Evolutionary conservation across 805 yeast genomes (phyloP), one percentile per base, ranked within the genome.

Genomic region (Ogataea trehaloabstinens): DNA sequence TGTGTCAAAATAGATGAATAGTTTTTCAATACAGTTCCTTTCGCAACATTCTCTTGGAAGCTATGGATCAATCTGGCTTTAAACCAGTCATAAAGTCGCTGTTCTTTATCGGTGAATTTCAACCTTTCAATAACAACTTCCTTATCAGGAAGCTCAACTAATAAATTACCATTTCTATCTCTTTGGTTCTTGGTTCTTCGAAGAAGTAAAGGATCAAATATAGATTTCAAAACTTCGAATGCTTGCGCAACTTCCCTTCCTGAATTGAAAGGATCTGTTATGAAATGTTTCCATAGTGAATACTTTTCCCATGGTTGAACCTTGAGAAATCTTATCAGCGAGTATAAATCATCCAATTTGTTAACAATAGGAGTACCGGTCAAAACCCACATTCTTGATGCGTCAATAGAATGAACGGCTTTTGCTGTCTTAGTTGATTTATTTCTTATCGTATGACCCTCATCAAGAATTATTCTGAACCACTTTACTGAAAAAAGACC

Each of bases 291-390:
- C 98, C 98, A 91, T 46, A 84, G 82, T 1, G 86, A 72, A 40
- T 85, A 80, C 49, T 84, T 83, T 28, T 81, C 70, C 97, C 97
- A 91, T 1, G 98, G 98, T 49, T 85, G 87, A n/a, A 90, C 62
- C 30, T 79, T 70, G 34, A 91, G 63, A 52, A 82, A 91, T 48
- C 79, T 78, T 13, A 89, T 76, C 34, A 89, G 61, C 5, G 95
- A 82, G 55, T 76, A 90, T 33, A 91, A 63, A 58, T 91, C 98
- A 58, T 91, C 97, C 7, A 91, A 67, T 45, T 90, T 67, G 59
- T 90, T 90, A 28, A 89, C 84, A 20, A 90, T 85, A 0, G 98
- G 97, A 0, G 98, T 90, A 6, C 98, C 98, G 0, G 97, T 88
- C 33, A 91, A 66, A 3, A 84, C 70, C 98, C 98, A 90, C 44